Conservation (phyloP, 192 early-diverging fungal genomes). For the Paraglomus brasilianum region DNA sequence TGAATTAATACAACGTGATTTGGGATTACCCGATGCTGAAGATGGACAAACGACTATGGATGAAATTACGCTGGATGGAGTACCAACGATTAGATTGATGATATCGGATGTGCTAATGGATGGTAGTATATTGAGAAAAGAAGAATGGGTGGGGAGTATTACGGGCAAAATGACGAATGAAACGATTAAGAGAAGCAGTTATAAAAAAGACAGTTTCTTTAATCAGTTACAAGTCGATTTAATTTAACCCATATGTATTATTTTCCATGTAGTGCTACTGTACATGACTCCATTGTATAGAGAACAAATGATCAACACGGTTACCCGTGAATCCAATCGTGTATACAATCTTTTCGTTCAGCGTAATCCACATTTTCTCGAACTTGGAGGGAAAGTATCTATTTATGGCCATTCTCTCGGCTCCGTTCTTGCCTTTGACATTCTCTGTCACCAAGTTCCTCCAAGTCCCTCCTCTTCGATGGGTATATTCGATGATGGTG, state of each 20-base stretch:
- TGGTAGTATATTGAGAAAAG: slow-evolving; percentile 44
- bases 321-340: slow-evolving; percentile 73
- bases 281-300: slow-evolving; percentile 86
- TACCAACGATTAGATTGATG: slow-evolving; percentile 75
- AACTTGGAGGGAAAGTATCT: slow-evolving; percentile 63
- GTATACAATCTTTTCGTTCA: slow-evolving; percentile 70
- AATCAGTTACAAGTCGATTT: neutral
- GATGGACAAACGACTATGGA: slow-evolving; percentile 66
- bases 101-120: slow-evolving; percentile 84
- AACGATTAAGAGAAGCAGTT: neutral
- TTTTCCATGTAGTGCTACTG: slow-evolving; percentile 56
- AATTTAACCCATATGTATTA: slow-evolving; percentile 26
- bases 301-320: slow-evolving; percentile 76
- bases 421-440: slow-evolving; percentile 74
- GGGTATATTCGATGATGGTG: slow-evolving; percentile 37
- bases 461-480: slow-evolving; percentile 35
- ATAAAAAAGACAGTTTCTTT: neutral
- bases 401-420: slow-evolving; percentile 82
- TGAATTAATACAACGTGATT: slow-evolving; percentile 54
- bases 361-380: slow-evolving; percentile 73
- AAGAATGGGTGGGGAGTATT: neutral
- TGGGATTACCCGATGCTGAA: slow-evolving; percentile 49
- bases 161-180: neutral
- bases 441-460: slow-evolving; percentile 67
- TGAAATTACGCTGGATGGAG: slow-evolving; percentile 79